These are phyloP conservation scores for Schizochytrium sp. DNA, from an alignment of 108 stramenopile genomes.

Conservation along the genomic window DNA sequence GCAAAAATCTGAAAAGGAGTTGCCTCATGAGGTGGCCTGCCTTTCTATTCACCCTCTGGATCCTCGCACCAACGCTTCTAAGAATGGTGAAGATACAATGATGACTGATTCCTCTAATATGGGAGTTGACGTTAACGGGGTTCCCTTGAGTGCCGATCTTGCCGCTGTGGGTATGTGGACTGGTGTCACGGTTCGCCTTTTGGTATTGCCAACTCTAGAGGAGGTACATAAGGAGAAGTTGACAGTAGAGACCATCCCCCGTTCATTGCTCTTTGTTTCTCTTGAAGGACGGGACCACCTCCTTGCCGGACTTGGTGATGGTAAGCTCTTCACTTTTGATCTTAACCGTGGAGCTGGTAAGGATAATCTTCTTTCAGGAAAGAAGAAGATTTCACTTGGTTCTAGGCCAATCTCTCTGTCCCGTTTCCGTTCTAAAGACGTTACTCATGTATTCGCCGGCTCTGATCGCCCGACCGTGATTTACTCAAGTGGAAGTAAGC, in stretches of 20 bases:
- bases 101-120: not conserved
- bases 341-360: slow-evolving; percentile 69
- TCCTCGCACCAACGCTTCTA: slow-evolving; percentile 58
- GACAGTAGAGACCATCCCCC: slow-evolving; percentile 70
- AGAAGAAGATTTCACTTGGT: slow-evolving; percentile 91
- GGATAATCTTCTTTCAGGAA: slow-evolving; percentile 75
- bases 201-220: slow-evolving; percentile 80
- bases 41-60: slow-evolving; percentile 87
- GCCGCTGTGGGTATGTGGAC: slow-evolving; percentile 91
- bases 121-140: not conserved
- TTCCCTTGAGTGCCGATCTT: slow-evolving; percentile 62
- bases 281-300: slow-evolving; percentile 83
- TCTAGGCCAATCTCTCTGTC: slow-evolving; percentile 91
- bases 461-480: slow-evolving; percentile 97
- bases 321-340: slow-evolving; percentile 86
- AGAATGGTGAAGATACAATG: slow-evolving; percentile 75
- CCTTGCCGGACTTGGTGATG: slow-evolving; percentile 95
- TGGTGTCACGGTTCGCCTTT: slow-evolving; percentile 88
- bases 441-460: slow-evolving; percentile 90
- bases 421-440: slow-evolving; percentile 69
- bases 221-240: slow-evolving; percentile 71
- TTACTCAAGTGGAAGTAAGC: slow-evolving; percentile 87
- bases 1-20: slow-evolving; percentile 68
- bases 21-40: slow-evolving; percentile 94
- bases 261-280: slow-evolving; percentile 70